Evolutionary conservation across 1,284 basidiomycete species (phyloP).

Genomic region (Pterulicium gracile): DNA sequence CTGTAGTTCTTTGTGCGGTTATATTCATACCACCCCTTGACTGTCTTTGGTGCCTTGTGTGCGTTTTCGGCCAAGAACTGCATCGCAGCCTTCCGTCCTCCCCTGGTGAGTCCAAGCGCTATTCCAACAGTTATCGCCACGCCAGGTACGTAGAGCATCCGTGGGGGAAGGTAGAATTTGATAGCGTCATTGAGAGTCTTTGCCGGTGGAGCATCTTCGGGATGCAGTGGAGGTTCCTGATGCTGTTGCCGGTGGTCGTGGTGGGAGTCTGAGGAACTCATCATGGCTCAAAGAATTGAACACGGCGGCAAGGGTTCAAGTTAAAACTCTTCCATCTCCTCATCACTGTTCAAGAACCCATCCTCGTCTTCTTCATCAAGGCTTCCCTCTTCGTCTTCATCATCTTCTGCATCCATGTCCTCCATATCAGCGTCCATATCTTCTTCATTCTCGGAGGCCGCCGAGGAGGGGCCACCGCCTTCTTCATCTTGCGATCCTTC

Average conservation of each 20-base stretch:
- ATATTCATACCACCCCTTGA: conserved; percentile 86
- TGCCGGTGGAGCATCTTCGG: neutral
- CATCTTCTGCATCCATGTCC: neutral
- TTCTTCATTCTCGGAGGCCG: neutral
- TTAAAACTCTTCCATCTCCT: too few species aligned
- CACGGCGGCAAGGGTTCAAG: too few species aligned
- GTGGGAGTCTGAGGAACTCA: neutral
- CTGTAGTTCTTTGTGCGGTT: conserved; percentile 88
- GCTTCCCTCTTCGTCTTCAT: neutral
- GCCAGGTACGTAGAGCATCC: neutral
- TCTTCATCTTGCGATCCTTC: neutral
- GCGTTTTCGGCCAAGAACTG: conserved; percentile 54
- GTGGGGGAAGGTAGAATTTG: neutral
- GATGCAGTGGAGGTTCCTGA: too few species aligned
- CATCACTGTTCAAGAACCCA: neutral
- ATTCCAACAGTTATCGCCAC: conserved; percentile 32
- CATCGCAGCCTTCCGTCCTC: conserved; percentile 47
- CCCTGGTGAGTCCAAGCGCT: conserved; percentile 60
- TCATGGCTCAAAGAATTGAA: too few species aligned
- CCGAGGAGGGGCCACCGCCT: neutral
- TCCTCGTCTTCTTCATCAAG: neutral
- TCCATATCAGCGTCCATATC: neutral
- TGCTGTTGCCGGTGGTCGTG: neutral
- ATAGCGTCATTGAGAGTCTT: too few species aligned
- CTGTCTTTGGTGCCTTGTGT: conserved; percentile 69